phyloP scores from a whole-genome alignment of 169 alveolate genomes.

The Plasmodium cynomolgi region DNA sequence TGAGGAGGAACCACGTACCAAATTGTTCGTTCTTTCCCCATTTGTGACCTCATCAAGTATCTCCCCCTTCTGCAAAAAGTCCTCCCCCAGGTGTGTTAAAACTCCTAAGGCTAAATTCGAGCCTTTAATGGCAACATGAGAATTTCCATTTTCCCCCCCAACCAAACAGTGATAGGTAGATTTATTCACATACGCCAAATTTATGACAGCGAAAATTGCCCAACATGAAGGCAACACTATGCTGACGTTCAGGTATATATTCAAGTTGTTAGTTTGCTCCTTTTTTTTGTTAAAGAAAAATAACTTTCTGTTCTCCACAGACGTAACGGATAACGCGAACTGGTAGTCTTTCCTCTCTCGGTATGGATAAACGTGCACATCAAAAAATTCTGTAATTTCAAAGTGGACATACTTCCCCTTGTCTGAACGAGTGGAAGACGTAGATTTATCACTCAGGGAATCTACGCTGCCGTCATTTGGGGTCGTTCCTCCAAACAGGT shows the following conservation, averaged over 20 bases:
- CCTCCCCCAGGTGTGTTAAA: slow-evolving; percentile 3
- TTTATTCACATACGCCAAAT: slow-evolving; percentile 24
- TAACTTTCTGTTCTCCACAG: slow-evolving; percentile 47
- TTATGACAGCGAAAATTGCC: slow-evolving; percentile 49
- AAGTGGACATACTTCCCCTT: slow-evolving; percentile 42
- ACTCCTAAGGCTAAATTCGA: slow-evolving; percentile 45
- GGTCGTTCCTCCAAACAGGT: neutral
- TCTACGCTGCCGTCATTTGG: neutral
- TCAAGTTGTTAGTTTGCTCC: slow-evolving; percentile 40
- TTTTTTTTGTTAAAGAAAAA: slow-evolving; percentile 36
- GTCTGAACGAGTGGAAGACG: neutral
- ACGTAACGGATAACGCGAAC: slow-evolving; percentile 36
- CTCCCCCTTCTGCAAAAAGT: neutral
- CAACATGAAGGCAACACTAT: slow-evolving; percentile 31
- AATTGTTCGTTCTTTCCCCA: neutral
- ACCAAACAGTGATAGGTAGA: slow-evolving; percentile 46
- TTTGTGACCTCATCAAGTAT: neutral
- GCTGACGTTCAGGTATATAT: slow-evolving; percentile 13
- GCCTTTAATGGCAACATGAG: slow-evolving; percentile 39
- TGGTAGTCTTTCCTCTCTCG: slow-evolving; percentile 18
- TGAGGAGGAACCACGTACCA: neutral
- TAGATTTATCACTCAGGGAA: neutral
- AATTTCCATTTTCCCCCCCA: slow-evolving; percentile 55
- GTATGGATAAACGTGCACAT: slow-evolving; percentile 48
- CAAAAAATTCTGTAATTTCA: slow-evolving; percentile 37